phyloP scores from a whole-genome alignment of 441 rosid genomes.

The Adansonia grandidieri region DNA sequence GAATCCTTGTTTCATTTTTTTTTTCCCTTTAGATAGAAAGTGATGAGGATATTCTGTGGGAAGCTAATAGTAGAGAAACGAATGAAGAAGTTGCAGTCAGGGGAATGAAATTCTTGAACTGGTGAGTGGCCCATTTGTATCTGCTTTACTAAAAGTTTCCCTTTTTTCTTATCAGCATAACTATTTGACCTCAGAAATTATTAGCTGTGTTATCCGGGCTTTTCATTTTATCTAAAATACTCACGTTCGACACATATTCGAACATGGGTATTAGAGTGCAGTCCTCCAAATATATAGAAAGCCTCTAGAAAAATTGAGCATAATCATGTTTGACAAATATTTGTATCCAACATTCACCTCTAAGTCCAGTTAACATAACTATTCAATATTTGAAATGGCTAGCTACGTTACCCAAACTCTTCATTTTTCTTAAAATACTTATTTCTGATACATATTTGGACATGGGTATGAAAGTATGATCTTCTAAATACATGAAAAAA shows the following conservation, averaged over 20 bases:
- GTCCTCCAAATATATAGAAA: not conserved
- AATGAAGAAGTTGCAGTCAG: slow-evolving; percentile 77
- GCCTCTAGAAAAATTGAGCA: not conserved
- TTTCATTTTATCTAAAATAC: not conserved
- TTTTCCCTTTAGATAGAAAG: slow-evolving; percentile 57
- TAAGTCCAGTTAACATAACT: too few species aligned
- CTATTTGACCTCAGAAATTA: not conserved
- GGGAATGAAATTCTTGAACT: slow-evolving; percentile 73
- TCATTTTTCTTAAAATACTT: too few species aligned
- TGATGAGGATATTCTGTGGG: slow-evolving; percentile 74
- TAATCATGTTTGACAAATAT: not conserved
- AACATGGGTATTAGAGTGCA: not conserved
- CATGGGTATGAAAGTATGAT: too few species aligned
- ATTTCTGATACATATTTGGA: too few species aligned
- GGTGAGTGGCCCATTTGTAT: slow-evolving; percentile 46
- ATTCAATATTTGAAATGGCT: too few species aligned
- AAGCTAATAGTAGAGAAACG: slow-evolving; percentile 64
- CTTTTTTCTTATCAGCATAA: not conserved
- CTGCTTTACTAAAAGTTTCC: not conserved
- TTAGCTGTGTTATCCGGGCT: not conserved
- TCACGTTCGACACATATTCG: not conserved
- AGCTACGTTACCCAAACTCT: too few species aligned
- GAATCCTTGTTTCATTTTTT: slow-evolving; percentile 20
- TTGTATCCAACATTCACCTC: too few species aligned
- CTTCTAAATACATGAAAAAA: too few species aligned